These are phyloP conservation scores for Fusarium agapanthi DNA, from an alignment of 2,329 filamentous ascomycete genomes.

Conservation along the genomic window DNA sequence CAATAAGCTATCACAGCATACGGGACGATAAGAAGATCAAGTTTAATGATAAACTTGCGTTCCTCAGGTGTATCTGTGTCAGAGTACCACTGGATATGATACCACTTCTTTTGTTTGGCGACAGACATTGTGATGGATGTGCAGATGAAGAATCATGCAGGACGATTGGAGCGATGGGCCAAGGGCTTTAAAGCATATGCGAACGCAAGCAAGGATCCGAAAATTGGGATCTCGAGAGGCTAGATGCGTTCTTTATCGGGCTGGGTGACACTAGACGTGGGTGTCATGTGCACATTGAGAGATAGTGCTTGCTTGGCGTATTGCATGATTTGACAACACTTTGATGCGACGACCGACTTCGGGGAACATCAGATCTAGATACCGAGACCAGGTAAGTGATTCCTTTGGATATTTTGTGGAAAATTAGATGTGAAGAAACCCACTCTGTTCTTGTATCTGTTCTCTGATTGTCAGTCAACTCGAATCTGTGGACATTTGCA, in stretches of 20 bases:
- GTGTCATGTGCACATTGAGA: neutral
- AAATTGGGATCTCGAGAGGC: neutral
- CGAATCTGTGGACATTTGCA: too few relatives aligned
- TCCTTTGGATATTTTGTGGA: too few relatives aligned
- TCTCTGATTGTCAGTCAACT: rapidly evolving
- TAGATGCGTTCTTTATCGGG: neutral
- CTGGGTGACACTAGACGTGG: neutral
- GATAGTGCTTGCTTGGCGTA: neutral
- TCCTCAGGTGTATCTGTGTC: constrained; percentile 18
- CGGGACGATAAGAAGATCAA: constrained; percentile 61
- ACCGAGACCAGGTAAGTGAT: too few relatives aligned
- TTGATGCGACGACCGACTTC: neutral
- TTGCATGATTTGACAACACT: constrained; percentile 4
- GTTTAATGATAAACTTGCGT: constrained; percentile 48
- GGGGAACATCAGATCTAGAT: neutral
- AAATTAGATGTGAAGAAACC: too few relatives aligned
- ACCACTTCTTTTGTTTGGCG: constrained; percentile 16
- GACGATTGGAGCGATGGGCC: neutral
- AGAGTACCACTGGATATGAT: constrained; percentile 21
- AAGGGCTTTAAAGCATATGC: neutral
- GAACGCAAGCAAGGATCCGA: neutral
- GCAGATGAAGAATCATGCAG: neutral
- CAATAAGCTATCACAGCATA: constrained; percentile 40
- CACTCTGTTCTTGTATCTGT: neutral
- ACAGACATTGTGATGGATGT: constrained; percentile 1